A percentile compares a stretch with the other conserved stretches of the same genome.
phyloP scores from a whole-genome alignment of 1,139 yeast species.

The Sugiyamaella grinbergsii region DNA sequence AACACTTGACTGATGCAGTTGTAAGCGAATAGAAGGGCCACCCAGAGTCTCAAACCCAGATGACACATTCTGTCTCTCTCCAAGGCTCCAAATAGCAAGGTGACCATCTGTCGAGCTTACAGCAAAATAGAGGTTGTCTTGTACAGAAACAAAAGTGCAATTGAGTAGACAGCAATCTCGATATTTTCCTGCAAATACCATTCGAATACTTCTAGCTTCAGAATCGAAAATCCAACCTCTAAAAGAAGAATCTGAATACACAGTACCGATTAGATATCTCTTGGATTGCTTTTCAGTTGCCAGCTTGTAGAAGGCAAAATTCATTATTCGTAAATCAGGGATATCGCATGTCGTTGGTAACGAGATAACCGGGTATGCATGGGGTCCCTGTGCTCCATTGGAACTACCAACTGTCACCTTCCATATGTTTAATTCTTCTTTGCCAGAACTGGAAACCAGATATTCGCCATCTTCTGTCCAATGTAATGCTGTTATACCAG shows the following conservation, averaged over 20 bases:
- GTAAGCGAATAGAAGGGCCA: constrained; percentile 46
- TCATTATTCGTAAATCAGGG: constrained; percentile 90
- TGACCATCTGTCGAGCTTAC: constrained; percentile 85
- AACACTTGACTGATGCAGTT: constrained; percentile 82
- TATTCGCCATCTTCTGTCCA: constrained; percentile 56
- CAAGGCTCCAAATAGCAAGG: constrained; percentile 60
- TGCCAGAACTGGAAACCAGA: constrained; percentile 75
- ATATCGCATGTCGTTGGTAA: constrained; percentile 49
- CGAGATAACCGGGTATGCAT: constrained; percentile 33
- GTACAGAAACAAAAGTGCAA: constrained; percentile 49
- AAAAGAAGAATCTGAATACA: constrained; percentile 81
- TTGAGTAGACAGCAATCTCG: constrained; percentile 76
- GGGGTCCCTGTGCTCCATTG: constrained; percentile 24
- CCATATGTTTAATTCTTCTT: constrained; percentile 90
- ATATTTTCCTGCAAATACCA: constrained; percentile 55
- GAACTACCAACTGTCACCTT: constrained; percentile 43
- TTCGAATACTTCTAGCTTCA: constrained; percentile 45
- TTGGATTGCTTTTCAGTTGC: constrained; percentile 39
- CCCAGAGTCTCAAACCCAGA: constrained; percentile 9
- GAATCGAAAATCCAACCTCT: constrained; percentile 64
- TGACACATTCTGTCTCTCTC: not conserved
- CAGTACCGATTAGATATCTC: constrained; percentile 63
- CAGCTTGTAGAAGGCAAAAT: constrained; percentile 48
- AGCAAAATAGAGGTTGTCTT: constrained; percentile 46
- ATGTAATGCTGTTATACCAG: constrained; percentile 78